A percentile compares a stretch with the other conserved stretches of the same genome.
Conservation (phyloP, 1,139 yeast genomes). For the Geotrichum phurueaensis region DNA sequence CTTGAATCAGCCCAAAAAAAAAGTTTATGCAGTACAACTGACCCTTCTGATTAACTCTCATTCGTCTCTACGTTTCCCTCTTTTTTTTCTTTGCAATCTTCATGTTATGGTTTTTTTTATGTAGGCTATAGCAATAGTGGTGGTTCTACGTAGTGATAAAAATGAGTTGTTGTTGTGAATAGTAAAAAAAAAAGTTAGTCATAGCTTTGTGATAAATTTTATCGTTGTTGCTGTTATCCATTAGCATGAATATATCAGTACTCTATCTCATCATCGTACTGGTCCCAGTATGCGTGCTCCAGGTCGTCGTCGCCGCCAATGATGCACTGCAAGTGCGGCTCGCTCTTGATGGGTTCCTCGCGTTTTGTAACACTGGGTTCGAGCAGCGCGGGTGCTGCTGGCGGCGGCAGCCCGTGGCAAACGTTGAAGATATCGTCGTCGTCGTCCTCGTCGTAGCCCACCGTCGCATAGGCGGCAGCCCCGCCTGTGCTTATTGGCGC, state of each 20-base stretch:
- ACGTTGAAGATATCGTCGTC: slow-evolving; percentile 18
- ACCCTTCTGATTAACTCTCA: too few relatives aligned
- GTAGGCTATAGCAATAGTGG: too few relatives aligned
- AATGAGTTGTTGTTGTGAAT: too few relatives aligned
- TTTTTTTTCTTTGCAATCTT: too few relatives aligned
- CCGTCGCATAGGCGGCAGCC: neutral
- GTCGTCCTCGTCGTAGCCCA: slow-evolving; percentile 8
- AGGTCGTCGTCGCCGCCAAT: slow-evolving; percentile 16
- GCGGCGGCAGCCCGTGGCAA: slow-evolving; percentile 15
- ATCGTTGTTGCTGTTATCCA: neutral
- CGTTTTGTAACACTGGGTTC: neutral
- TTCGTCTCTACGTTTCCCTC: too few relatives aligned
- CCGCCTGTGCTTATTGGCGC: slow-evolving; percentile 5
- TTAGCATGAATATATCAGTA: neutral
- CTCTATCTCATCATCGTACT: slow-evolving; percentile 14
- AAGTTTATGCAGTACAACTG: too few relatives aligned
- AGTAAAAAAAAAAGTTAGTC: too few relatives aligned
- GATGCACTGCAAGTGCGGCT: slow-evolving; percentile 12
- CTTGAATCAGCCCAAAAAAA: too few relatives aligned
- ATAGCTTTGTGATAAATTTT: too few relatives aligned
- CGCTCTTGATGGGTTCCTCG: neutral
- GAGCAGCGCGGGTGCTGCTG: neutral
- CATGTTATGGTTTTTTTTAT: too few relatives aligned
- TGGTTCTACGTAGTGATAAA: too few relatives aligned
- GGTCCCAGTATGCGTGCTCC: slow-evolving; percentile 17